These are phyloP conservation scores for Xylariaceae sp. DNA, from an alignment of 2,329 filamentous ascomycete species.

Conservation along the genomic window DNA sequence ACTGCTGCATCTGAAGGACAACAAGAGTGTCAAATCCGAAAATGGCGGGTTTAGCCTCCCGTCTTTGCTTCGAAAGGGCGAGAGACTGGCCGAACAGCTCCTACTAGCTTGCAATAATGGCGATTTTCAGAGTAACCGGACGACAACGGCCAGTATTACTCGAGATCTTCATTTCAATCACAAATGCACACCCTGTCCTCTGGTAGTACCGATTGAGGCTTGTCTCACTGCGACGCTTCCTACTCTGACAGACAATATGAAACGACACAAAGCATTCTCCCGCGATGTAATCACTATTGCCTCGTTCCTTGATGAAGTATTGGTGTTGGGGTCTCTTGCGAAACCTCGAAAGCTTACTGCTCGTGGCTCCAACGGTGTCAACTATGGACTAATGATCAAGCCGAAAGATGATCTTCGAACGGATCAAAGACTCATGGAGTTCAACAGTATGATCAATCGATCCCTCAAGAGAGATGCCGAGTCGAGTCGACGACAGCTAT, in stretches of 20 bases:
- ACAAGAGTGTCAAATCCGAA: conserved; percentile 50
- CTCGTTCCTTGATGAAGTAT: conserved; percentile 78
- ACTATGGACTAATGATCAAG: conserved; percentile 90
- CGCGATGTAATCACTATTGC: conserved; percentile 80
- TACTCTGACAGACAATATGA: conserved; percentile 64
- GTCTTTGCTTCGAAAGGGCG: conserved; percentile 69
- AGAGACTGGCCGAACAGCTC: conserved; percentile 78
- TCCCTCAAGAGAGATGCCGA: conserved; percentile 89
- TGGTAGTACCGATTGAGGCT: conserved; percentile 86
- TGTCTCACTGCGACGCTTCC: conserved; percentile 82
- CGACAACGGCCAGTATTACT: conserved; percentile 66
- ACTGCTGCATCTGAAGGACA: conserved; percentile 45
- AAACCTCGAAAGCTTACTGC: conserved; percentile 88
- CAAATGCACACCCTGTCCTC: conserved; percentile 73
- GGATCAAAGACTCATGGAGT: conserved; percentile 98
- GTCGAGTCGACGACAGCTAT: conserved; percentile 82
- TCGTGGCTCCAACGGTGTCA: conserved; percentile 80
- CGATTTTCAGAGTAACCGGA: conserved; percentile 65
- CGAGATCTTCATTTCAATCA: conserved; percentile 80
- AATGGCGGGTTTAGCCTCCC: conserved; percentile 58
- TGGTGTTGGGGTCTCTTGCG: conserved; percentile 86
- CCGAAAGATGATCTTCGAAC: conserved; percentile 97
- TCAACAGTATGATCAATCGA: conserved; percentile 96
- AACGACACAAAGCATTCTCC: conserved; percentile 81
- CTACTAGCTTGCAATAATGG: conserved; percentile 76